Percentiles rank a stretch among this genome's conserved stretches.
These are phyloP conservation scores for Cryptosporidium parvum DNA, from an alignment of 169 alveolate species.

Conservation along the genomic window DNA sequence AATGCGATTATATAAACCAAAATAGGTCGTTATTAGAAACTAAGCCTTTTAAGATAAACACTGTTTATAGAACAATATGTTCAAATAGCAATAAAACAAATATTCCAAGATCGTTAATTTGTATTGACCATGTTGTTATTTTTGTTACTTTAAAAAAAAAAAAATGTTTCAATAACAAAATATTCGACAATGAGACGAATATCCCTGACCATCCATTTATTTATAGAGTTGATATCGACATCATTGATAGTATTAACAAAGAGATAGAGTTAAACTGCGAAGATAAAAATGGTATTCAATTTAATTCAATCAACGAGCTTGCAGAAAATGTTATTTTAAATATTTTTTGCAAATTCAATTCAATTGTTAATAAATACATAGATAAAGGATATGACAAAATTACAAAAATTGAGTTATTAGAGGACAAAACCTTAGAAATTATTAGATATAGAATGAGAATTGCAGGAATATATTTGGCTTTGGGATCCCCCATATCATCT, in stretches of 20 bases:
- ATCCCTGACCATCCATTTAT: neutral
- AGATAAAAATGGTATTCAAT: neutral
- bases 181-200: neutral
- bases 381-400: neutral
- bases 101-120: neutral
- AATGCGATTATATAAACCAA: neutral
- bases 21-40: neutral
- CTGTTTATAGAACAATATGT: neutral
- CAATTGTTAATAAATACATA: neutral
- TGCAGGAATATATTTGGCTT: conserved; percentile 28
- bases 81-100: neutral
- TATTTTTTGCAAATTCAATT: conserved; percentile 8
- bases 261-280: neutral
- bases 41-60: neutral
- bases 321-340: conserved; percentile 16
- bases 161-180: neutral
- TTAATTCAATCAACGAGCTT: neutral
- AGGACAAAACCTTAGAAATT: neutral
- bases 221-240: neutral
- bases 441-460: neutral
- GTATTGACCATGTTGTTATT: conserved; percentile 4
- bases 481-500: conserved; percentile 47
- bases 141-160: neutral
- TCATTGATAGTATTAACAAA: neutral
- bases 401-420: neutral